Evolutionary conservation across 805 yeast species (phyloP).

Genomic region (Kazachstania taianensis): DNA sequence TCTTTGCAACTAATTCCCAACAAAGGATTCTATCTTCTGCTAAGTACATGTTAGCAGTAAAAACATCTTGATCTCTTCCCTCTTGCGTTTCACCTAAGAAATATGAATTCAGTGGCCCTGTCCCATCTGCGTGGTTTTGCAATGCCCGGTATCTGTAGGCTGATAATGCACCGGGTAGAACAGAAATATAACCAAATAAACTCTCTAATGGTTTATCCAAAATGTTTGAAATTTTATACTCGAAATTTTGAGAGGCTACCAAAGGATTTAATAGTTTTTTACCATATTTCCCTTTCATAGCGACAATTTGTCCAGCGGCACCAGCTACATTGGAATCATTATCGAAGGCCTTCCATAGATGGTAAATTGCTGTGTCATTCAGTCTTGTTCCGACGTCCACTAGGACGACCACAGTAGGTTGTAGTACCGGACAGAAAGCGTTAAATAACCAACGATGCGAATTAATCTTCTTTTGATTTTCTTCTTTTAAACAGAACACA

Average conservation of each 20-base stretch:
- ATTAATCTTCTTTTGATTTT: slow-evolving; percentile 85
- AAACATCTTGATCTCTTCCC: slow-evolving; percentile 58
- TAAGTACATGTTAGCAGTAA: slow-evolving; percentile 91
- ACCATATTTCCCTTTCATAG: slow-evolving; percentile 90
- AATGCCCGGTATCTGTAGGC: slow-evolving; percentile 89
- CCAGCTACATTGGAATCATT: slow-evolving; percentile 96
- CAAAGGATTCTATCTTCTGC: slow-evolving; percentile 96
- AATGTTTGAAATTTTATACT: slow-evolving; percentile 93
- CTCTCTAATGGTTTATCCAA: slow-evolving; percentile 91
- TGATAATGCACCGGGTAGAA: slow-evolving; percentile 90
- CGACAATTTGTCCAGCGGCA: slow-evolving; percentile 95
- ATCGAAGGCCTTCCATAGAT: slow-evolving; percentile 96
- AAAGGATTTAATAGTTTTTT: slow-evolving; percentile 73
- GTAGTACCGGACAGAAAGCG: slow-evolving; percentile 83
- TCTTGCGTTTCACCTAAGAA: slow-evolving; percentile 77
- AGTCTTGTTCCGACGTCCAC: slow-evolving; percentile 98
- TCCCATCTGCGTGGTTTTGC: slow-evolving; percentile 75
- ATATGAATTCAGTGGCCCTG: slow-evolving; percentile 83
- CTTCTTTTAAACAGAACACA: slow-evolving; percentile 84
- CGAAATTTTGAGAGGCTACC: slow-evolving; percentile 94
- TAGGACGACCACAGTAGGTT: slow-evolving; percentile 82
- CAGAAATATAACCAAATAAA: slow-evolving; percentile 84
- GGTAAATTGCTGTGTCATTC: slow-evolving; percentile 78
- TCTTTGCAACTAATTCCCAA: slow-evolving; percentile 90
- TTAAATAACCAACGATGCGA: slow-evolving; percentile 97